phyloP scores from a whole-genome alignment of 257 asterid species.

The Nicotiana benthamiana region DNA sequence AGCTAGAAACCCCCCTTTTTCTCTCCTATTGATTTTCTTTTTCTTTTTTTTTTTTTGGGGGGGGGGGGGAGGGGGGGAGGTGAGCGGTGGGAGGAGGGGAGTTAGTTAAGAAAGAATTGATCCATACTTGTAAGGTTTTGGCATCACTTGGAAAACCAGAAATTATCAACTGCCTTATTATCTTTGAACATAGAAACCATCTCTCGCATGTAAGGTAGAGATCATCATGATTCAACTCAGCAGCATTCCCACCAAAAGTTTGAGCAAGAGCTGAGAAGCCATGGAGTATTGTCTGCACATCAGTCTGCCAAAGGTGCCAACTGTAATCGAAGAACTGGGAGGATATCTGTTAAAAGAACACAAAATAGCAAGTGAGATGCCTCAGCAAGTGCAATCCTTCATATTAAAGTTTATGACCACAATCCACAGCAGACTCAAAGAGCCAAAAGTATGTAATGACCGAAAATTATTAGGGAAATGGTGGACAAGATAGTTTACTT shows the following conservation, averaged over 20 bases:
- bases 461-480: not conserved
- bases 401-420: constrained; percentile 8
- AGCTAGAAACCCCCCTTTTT: not conserved
- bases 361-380: constrained; percentile 17
- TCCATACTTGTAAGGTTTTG: constrained; percentile 54
- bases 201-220: constrained; percentile 81
- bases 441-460: not conserved
- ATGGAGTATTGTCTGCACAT: constrained; percentile 66
- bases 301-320: constrained; percentile 99
- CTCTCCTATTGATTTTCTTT: not conserved
- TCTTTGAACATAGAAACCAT: constrained; percentile 95
- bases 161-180: constrained; percentile 64
- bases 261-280: constrained; percentile 75
- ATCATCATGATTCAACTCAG: constrained; percentile 64
- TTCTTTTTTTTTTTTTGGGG: not conserved
- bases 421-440: constrained; percentile 14
- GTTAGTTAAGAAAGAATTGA: not conserved
- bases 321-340: constrained; percentile 87
- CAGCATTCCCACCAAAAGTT: constrained; percentile 30
- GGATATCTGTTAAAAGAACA: constrained; percentile 58
- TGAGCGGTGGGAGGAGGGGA: not conserved
- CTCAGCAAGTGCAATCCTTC: constrained; percentile 6
- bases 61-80: not conserved
- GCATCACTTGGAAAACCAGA: constrained; percentile 90
- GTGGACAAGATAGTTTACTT: not conserved